These are phyloP conservation scores for Spizellomyces punctatus DNA, from an alignment of 192 early-diverging fungal genomes.

Conservation along the genomic window DNA sequence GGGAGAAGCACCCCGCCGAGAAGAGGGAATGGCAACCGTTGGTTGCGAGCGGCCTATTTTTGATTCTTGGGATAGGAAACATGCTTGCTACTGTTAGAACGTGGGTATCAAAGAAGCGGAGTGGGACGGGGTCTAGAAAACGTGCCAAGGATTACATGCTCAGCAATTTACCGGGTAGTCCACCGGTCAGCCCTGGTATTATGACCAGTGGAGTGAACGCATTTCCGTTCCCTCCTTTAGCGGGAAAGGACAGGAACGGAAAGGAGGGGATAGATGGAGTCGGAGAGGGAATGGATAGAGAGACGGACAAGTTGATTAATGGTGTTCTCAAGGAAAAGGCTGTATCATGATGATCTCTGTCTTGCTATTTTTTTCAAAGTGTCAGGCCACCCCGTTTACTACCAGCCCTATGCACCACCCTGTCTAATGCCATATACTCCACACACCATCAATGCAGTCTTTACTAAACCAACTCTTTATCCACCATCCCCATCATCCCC, in stretches of 20 bases:
- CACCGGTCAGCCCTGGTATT: constrained; percentile 1
- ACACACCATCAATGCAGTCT: too few species aligned
- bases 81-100: constrained; percentile 41
- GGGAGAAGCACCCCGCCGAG: constrained; percentile 3
- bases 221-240: constrained; percentile 3
- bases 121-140: neutral
- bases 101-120: constrained; percentile 26
- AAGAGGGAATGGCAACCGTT: constrained; percentile 24
- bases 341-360: too few species aligned
- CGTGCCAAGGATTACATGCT: neutral
- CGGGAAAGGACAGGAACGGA: too few species aligned
- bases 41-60: constrained; percentile 35
- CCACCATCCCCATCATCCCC: neutral
- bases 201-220: neutral
- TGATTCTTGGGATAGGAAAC: constrained; percentile 39
- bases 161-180: constrained; percentile 6
- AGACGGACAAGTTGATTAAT: too few species aligned
- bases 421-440: too few species aligned
- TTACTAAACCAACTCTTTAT: neutral
- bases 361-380: too few species aligned
- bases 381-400: too few species aligned
- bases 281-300: too few species aligned
- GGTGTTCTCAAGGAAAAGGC: too few species aligned
- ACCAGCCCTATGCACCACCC: too few species aligned
- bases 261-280: too few species aligned